Conservation (phyloP, 257 asterid species). For the Striga asiatica region DNA sequence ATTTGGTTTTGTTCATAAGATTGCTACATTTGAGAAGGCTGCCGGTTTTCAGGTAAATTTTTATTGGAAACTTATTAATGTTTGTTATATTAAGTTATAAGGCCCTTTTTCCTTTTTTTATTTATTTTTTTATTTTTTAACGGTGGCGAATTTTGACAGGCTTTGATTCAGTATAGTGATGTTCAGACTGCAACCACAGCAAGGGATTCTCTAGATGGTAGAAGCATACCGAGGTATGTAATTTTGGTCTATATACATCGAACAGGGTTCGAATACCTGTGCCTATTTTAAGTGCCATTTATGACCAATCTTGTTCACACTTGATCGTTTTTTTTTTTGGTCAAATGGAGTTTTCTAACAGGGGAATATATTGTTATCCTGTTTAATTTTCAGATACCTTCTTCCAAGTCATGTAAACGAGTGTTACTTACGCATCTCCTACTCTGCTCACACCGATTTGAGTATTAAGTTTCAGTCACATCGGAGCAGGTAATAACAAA, state of each 20-base stretch:
- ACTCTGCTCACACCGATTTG: constrained; percentile 83
- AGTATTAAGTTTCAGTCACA: constrained; percentile 83
- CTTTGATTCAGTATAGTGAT: constrained; percentile 68
- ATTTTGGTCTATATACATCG: constrained; percentile 8
- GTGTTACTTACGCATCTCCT: constrained; percentile 64
- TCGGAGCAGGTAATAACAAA: constrained; percentile 57
- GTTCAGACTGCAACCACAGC: constrained; percentile 66
- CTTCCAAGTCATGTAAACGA: constrained; percentile 62
- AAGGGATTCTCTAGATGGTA: constrained; percentile 71
- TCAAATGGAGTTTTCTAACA: constrained; percentile 6
- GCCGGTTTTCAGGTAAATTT: constrained; percentile 77
- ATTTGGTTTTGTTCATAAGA: constrained; percentile 79
- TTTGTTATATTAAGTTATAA: neutral
- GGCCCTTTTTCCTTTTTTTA: too few species aligned
- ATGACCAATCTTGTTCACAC: constrained; percentile 4
- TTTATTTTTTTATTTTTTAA: constrained; percentile 12
- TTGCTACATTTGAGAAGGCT: constrained; percentile 85
- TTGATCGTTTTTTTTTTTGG: neutral
- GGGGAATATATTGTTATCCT: constrained; percentile 11
- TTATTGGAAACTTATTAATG: neutral
- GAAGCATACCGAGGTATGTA: constrained; percentile 77
- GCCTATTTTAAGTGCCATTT: neutral
- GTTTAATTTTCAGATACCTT: constrained; percentile 49
- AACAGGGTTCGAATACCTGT: neutral
- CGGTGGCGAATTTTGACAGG: constrained; percentile 32